Percentiles rank a stretch among this genome's conserved stretches.
phyloP scores from a whole-genome alignment of 345 rosid genomes.

The Syzygium grande region DNA sequence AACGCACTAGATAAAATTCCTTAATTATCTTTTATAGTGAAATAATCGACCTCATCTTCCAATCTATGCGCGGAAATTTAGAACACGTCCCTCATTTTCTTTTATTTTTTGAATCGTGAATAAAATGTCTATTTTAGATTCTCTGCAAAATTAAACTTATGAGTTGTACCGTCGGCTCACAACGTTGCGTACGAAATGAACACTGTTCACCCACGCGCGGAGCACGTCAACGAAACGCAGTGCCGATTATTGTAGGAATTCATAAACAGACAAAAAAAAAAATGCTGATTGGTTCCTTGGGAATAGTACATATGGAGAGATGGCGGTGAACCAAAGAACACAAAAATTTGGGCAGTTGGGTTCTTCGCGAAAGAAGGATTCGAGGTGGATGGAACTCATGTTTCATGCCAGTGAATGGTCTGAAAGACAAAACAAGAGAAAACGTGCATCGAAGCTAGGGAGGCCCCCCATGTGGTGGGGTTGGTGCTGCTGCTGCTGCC shows the following conservation, averaged over 20 bases:
- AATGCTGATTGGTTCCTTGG: no score
- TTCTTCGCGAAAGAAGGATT: no score
- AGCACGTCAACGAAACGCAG: not conserved
- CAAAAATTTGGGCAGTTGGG: no score
- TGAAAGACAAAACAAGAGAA: no score
- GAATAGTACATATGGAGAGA: no score
- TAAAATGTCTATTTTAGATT: not conserved
- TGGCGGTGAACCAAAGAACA: no score
- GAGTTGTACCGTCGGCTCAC: accelerated
- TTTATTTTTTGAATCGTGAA: not conserved
- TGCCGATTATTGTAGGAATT: not conserved
- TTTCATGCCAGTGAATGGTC: no score
- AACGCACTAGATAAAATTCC: not conserved
- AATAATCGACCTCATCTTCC: not conserved
- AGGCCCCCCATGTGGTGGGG: not conserved
- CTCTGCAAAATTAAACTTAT: accelerated
- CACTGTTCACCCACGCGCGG: not conserved
- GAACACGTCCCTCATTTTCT: not conserved
- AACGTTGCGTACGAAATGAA: not conserved
- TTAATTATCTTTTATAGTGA: not conserved
- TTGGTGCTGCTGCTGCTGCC: not conserved
- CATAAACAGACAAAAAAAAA: no score
- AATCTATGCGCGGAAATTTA: no score
- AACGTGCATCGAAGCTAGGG: not conserved
- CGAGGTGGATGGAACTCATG: no score